phyloP scores from a whole-genome alignment of 192 early-diverging fungal genomes.

The Dispira simplex region DNA sequence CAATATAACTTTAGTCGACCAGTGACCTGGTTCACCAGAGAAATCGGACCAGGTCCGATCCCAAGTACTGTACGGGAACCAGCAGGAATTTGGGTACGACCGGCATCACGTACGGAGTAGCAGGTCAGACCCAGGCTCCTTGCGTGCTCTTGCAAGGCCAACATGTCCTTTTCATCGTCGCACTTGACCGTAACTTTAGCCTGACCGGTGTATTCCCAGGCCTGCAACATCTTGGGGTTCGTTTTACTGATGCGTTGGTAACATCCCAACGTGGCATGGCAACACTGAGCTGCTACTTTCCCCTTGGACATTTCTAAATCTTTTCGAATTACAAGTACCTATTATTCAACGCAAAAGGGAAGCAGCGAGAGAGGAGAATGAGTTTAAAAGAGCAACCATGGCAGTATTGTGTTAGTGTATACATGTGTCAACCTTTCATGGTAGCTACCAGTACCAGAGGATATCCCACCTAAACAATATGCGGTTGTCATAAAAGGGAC shows the following conservation, averaged over 20 bases:
- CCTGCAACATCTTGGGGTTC: conserved; percentile 22
- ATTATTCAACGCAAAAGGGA: conserved; percentile 10
- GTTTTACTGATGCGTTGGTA: conserved; percentile 40
- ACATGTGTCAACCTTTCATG: too few relatives aligned
- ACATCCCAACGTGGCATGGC: conserved; percentile 78
- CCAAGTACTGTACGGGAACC: conserved; percentile 85
- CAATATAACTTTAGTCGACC: conserved; percentile 39
- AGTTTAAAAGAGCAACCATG: too few relatives aligned
- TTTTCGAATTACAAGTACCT: conserved; percentile 69
- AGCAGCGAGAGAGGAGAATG: too few relatives aligned
- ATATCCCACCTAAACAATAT: too few relatives aligned
- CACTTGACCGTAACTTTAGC: conserved; percentile 79
- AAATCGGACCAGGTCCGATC: conserved; percentile 68
- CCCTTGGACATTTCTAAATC: conserved; percentile 93
- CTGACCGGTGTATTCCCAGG: conserved; percentile 70
- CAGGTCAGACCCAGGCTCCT: conserved; percentile 40
- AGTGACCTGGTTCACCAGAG: conserved; percentile 29
- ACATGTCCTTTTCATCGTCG: conserved; percentile 55
- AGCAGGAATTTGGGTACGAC: conserved; percentile 80
- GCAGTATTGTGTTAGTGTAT: too few relatives aligned
- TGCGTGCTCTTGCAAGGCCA: conserved; percentile 46
- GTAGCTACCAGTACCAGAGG: too few relatives aligned
- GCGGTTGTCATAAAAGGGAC: too few relatives aligned
- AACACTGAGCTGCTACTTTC: conserved; percentile 89
- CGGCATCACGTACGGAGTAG: conserved; percentile 77